Percentiles rank a stretch among this genome's conserved stretches.
phyloP scores from a whole-genome alignment of 495 filamentous ascomycete species.

The Cudoniella acicularis region DNA sequence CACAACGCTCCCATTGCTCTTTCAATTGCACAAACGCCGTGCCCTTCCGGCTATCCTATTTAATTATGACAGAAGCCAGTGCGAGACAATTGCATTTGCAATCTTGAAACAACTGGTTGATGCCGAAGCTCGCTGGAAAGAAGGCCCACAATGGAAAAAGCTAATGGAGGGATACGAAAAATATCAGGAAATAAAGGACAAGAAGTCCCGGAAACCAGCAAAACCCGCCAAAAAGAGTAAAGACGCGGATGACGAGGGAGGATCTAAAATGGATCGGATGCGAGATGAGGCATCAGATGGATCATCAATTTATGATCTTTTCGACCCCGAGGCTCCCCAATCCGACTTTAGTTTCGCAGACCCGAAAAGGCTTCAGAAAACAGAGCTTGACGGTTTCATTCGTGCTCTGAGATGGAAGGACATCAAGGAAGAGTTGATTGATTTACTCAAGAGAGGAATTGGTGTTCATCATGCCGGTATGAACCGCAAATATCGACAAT shows the following conservation, averaged over 20 bases:
- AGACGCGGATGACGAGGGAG: slow-evolving; percentile 38
- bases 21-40: slow-evolving; percentile 54
- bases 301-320: slow-evolving; percentile 50
- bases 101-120: slow-evolving; percentile 46
- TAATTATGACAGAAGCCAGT: slow-evolving; percentile 64
- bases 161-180: slow-evolving; percentile 53
- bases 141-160: slow-evolving; percentile 54
- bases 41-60: slow-evolving; percentile 74
- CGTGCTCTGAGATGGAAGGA: slow-evolving; percentile 39
- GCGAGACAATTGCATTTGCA: slow-evolving; percentile 50
- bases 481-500: slow-evolving; percentile 71
- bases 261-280: slow-evolving; percentile 48
- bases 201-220: slow-evolving; percentile 31
- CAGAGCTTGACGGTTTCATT: slow-evolving; percentile 51
- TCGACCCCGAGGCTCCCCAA: slow-evolving; percentile 60
- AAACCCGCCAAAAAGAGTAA: slow-evolving; percentile 32
- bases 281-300: slow-evolving; percentile 53
- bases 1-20: slow-evolving; percentile 57
- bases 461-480: slow-evolving; percentile 77
- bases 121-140: slow-evolving; percentile 55
- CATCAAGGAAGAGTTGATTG: slow-evolving; percentile 44
- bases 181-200: slow-evolving; percentile 42
- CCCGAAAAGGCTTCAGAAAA: slow-evolving; percentile 42
- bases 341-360: slow-evolving; percentile 65
- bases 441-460: slow-evolving; percentile 59